phyloP scores from a whole-genome alignment of 208 protist genomes.

The Polymyxa betae region DNA sequence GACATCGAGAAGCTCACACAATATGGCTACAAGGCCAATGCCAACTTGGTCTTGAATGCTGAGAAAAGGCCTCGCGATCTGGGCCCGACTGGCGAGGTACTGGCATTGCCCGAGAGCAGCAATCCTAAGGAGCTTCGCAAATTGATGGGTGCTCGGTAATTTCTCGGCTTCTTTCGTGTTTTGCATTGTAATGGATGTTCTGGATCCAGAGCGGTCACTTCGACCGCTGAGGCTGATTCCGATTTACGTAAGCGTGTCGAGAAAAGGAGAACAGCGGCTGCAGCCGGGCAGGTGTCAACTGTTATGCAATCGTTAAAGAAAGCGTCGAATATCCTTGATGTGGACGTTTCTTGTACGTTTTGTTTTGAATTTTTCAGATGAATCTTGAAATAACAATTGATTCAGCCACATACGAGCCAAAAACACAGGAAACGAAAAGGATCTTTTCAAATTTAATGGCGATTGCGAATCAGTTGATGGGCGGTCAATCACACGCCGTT shows the following conservation, averaged over 20 bases:
- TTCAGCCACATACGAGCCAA: conserved; percentile 80
- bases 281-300: background rate
- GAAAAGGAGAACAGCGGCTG: conserved; percentile 7
- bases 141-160: conserved; percentile 64
- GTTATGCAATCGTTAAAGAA: conserved; percentile 62
- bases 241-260: background rate
- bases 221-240: background rate
- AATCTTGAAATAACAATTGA: too few relatives aligned
- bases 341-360: conserved; percentile 58
- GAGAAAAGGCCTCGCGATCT: conserved; percentile 52
- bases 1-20: background rate
- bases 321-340: conserved; percentile 69
- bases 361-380: too few relatives aligned
- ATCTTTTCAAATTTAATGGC: conserved; percentile 78
- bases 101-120: conserved; percentile 67
- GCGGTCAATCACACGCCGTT: conserved; percentile 80
- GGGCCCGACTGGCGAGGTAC: conserved; percentile 77
- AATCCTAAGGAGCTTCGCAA: background rate
- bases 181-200: background rate
- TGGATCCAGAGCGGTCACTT: background rate
- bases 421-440: conserved; percentile 76
- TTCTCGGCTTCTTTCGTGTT: background rate
- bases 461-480: conserved; percentile 73
- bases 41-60: conserved; percentile 76
- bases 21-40: conserved; percentile 65